A percentile compares a stretch with the other conserved stretches of the same genome.
phyloP scores from a whole-genome alignment of 352 stramenopile genomes.

The Blastocystis sp. region DNA sequence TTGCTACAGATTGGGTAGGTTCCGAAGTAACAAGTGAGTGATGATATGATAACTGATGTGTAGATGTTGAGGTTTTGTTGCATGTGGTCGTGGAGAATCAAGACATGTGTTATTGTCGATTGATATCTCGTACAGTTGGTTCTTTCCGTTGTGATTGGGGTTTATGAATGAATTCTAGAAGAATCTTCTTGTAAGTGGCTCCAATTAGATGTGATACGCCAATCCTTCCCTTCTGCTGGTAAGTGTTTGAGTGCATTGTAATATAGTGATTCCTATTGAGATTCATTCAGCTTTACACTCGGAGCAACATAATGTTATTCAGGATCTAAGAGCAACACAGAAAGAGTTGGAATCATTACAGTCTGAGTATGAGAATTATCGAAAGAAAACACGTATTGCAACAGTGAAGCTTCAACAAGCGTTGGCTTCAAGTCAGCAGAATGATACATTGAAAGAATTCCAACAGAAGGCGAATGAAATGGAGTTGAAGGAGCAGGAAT shows the following conservation, averaged over 20 bases:
- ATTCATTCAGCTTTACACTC: background rate
- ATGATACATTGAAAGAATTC: background rate
- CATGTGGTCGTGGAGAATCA: background rate
- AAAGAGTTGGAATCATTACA: background rate
- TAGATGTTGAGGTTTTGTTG: slow-evolving; percentile 5
- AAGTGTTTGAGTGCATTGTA: background rate
- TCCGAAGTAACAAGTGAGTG: background rate
- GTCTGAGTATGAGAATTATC: slow-evolving; percentile 7
- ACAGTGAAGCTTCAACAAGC: slow-evolving; percentile 45
- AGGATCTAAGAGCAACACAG: background rate
- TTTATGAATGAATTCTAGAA: background rate
- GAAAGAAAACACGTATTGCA: slow-evolving; percentile 19
- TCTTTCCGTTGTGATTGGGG: background rate
- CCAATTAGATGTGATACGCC: background rate
- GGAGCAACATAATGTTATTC: background rate
- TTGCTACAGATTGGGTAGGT: background rate
- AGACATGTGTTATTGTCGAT: slow-evolving; percentile 47
- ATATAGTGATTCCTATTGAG: slow-evolving; percentile 9
- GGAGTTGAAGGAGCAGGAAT: background rate
- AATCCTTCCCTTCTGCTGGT: background rate
- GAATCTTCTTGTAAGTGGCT: slow-evolving; percentile 33
- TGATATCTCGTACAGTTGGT: background rate
- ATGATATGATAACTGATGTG: background rate
- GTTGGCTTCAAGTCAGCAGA: background rate
- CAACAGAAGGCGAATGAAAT: background rate